These are phyloP conservation scores for Alternaria sp. DNA, from an alignment of 2,329 filamentous ascomycete genomes.

Conservation along the genomic window DNA sequence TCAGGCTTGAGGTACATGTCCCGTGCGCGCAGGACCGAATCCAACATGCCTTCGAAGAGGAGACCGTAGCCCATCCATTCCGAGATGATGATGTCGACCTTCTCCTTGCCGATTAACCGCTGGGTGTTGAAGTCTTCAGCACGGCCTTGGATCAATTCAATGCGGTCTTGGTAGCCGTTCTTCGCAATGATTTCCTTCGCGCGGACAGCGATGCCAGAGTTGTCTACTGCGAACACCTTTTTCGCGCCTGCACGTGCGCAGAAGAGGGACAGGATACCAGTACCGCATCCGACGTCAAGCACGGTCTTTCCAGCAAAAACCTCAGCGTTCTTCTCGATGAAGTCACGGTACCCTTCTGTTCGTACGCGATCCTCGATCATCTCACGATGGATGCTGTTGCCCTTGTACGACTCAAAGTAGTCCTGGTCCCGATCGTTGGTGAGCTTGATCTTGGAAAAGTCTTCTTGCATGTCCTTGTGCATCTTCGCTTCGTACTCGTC, in stretches of 20 bases:
- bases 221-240: slow-evolving; percentile 88
- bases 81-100: slow-evolving; percentile 93
- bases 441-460: slow-evolving; percentile 36
- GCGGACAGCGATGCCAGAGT: slow-evolving; percentile 86
- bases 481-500: slow-evolving; percentile 48
- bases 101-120: slow-evolving; percentile 51
- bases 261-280: slow-evolving; percentile 91
- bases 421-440: slow-evolving; percentile 60
- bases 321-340: slow-evolving; percentile 90
- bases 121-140: slow-evolving; percentile 83
- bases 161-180: slow-evolving; percentile 75
- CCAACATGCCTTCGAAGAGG: slow-evolving; percentile 94
- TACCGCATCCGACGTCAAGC: slow-evolving; percentile 85
- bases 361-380: slow-evolving; percentile 92
- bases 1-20: slow-evolving; percentile 82
- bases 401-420: slow-evolving; percentile 69
- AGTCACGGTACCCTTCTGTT: slow-evolving; percentile 91
- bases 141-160: slow-evolving; percentile 82
- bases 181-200: slow-evolving; percentile 83
- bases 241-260: slow-evolving; percentile 88
- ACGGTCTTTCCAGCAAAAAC: slow-evolving; percentile 86
- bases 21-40: slow-evolving; percentile 85
- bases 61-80: slow-evolving; percentile 99
- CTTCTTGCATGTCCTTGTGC: slow-evolving; percentile 48
- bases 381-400: slow-evolving; percentile 84